Percentiles rank a stretch among this genome's conserved stretches.
Evolutionary conservation across 768 basidiomycete genomes (phyloP).

Genomic region (Lactarius deliciosus): DNA sequence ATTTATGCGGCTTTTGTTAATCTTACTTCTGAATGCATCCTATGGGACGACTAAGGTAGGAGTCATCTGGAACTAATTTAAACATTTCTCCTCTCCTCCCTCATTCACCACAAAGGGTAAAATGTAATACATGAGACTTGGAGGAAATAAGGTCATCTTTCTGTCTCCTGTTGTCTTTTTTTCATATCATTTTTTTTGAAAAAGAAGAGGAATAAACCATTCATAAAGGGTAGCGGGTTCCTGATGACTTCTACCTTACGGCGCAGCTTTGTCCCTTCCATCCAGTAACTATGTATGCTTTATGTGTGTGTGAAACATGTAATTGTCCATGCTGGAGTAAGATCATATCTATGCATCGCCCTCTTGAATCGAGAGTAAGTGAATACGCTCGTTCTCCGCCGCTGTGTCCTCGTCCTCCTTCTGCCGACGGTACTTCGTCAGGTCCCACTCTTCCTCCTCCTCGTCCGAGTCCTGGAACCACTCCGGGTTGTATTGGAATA

Average conservation of each 20-base stretch:
- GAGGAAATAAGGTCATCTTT: too few species aligned
- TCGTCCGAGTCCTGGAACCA: constrained; percentile 84
- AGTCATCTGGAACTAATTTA: too few species aligned
- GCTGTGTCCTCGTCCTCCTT: constrained; percentile 60
- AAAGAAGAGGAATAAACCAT: too few species aligned
- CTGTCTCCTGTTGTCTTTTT: too few species aligned
- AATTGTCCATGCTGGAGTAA: constrained; percentile 18
- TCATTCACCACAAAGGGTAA: too few species aligned
- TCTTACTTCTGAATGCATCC: not conserved
- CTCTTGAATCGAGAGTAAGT: constrained; percentile 41
- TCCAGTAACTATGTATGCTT: not conserved
- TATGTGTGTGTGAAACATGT: constrained; percentile 8
- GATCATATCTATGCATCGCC: constrained; percentile 38
- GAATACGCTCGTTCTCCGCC: constrained; percentile 54
- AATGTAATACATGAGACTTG: too few species aligned
- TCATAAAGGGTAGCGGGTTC: too few species aligned
- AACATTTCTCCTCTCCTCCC: too few species aligned
- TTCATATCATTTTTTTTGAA: too few species aligned
- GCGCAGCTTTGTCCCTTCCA: not conserved
- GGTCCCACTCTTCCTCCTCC: constrained; percentile 50
- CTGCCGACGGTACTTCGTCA: constrained; percentile 56
- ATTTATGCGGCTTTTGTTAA: not conserved
- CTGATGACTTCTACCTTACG: not conserved
- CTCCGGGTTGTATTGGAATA: constrained; percentile 97
- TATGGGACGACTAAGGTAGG: not conserved